Evolutionary conservation across 2,329 filamentous ascomycete genomes (phyloP), one percentile per base, ranked within the genome.

Genomic region (Trichoderma hamatum): DNA sequence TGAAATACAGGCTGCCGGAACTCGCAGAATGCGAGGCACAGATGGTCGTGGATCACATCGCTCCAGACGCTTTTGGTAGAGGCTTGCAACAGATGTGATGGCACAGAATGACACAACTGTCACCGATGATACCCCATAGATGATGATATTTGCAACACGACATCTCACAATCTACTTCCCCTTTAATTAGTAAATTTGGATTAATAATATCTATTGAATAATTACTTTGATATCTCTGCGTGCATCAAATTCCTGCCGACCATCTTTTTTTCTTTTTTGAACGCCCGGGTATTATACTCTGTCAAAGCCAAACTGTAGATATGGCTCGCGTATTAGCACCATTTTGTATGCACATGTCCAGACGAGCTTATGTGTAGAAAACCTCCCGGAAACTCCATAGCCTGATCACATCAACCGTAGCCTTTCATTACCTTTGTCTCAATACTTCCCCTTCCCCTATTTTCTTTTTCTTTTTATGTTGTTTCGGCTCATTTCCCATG

Each of bases 21-120:
- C 90, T 61, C 85, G 90, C 70, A 85, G 91, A 67, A 92, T 92
- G 89, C 86, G 88, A 73, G 90, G 91, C 51, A 93, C 90, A 58
- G 91, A 93, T 78, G 90, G 90, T 2, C 86, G 89, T 46, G 87
- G 88, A 69, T 83, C 81, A 68, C 84, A 77, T 70, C 82, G 78
- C 69, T 72, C 69, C 61, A 72, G 68, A 63, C 75, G 72, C 58
- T 74, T 70, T 26, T 64, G 58, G 39, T 70, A 68, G 63, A 43
- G 14, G 21, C 6, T 13, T 24, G 46, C 34, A 28, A 14, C 24
- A 28, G 21, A 52, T 24, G 24, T 5, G 34, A n/a, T 55, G 49
- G 34, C 36, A 32, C 32, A 24, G 65, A 43, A 54, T 61, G 43
- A n/a, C n/a, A n/a, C n/a, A n/a, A n/a, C n/a, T n/a, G n/a, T n/a